Conservation (phyloP, 306 rosid species). For the Quercus engelmannii region DNA sequence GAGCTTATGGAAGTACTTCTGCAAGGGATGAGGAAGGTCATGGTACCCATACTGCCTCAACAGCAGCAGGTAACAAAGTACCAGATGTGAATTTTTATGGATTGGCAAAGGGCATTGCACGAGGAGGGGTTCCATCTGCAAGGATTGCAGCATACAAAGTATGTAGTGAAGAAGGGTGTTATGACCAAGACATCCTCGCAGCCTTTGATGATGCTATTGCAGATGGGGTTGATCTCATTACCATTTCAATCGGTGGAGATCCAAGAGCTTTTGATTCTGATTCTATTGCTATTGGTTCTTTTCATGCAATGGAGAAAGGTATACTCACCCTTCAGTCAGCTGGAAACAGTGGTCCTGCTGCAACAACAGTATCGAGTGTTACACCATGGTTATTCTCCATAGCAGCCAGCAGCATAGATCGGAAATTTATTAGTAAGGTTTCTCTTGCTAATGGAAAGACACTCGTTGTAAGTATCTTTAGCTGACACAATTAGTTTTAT, state of each 20-base stretch:
- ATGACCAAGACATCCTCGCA: conserved; percentile 3
- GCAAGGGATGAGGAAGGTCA: conserved; percentile 21
- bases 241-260: neutral
- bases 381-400: conserved; percentile 27
- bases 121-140: conserved; percentile 28
- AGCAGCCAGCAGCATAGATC: conserved; percentile 22
- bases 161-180: neutral
- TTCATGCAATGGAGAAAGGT: conserved; percentile 37
- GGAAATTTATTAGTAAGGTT: conserved; percentile 2
- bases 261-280: neutral
- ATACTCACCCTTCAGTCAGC: conserved; percentile 14
- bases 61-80: conserved; percentile 22
- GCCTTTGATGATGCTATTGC: conserved; percentile 50
- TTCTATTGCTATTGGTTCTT: conserved; percentile 29
- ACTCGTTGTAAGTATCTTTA: neutral
- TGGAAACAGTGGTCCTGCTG: too few species aligned
- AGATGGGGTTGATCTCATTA: conserved; percentile 39
- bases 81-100: neutral
- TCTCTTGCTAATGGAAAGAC: conserved; percentile 14
- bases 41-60: conserved; percentile 27
- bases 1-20: neutral
- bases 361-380: neutral
- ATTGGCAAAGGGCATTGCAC: conserved; percentile 12
- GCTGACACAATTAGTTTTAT: too few species aligned
- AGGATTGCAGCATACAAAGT: conserved; percentile 23